Percentiles rank a stretch among this genome's conserved stretches.
Evolutionary conservation across 2,329 filamentous ascomycete genomes (phyloP).

Genomic region (Aureobasidium sp.): DNA sequence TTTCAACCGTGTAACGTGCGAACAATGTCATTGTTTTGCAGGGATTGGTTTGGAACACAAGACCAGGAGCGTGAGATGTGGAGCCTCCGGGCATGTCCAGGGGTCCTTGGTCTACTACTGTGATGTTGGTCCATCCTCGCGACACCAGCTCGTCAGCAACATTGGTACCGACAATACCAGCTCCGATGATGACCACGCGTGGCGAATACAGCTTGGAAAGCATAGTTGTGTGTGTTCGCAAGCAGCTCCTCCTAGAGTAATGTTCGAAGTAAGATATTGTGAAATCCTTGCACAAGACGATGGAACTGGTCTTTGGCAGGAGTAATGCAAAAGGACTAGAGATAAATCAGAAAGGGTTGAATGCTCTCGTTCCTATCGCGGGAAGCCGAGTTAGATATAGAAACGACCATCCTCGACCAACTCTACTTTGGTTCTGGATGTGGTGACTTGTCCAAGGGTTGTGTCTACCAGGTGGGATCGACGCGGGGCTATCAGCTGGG

Average conservation of each 20-base stretch:
- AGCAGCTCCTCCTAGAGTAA: not conserved
- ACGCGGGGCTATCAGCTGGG: not conserved
- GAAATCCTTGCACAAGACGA: not conserved
- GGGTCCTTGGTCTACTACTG: constrained; percentile 58
- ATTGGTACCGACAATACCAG: constrained; percentile 58
- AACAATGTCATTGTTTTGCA: constrained; percentile 53
- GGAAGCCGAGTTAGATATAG: constrained; percentile 12
- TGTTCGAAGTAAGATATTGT: not conserved
- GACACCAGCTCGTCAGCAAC: constrained; percentile 57
- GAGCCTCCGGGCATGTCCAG: constrained; percentile 57
- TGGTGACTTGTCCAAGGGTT: constrained; percentile 7
- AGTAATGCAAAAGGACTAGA: not conserved
- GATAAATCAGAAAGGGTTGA: not conserved
- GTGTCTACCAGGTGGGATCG: constrained; percentile 6
- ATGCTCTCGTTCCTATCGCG: not conserved
- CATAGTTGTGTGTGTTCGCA: constrained; percentile 2
- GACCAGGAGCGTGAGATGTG: constrained; percentile 57
- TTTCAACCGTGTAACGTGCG: constrained; percentile 56
- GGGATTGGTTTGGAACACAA: constrained; percentile 57
- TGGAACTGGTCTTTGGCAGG: not conserved
- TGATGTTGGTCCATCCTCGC: constrained; percentile 57
- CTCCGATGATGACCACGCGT: constrained; percentile 56
- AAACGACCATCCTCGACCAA: not conserved
- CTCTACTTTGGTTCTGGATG: constrained; percentile 7
- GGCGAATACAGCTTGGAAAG: constrained; percentile 22